These are phyloP conservation scores for Leonotis leonurus DNA, from an alignment of 257 asterid species.

Conservation along the genomic window DNA sequence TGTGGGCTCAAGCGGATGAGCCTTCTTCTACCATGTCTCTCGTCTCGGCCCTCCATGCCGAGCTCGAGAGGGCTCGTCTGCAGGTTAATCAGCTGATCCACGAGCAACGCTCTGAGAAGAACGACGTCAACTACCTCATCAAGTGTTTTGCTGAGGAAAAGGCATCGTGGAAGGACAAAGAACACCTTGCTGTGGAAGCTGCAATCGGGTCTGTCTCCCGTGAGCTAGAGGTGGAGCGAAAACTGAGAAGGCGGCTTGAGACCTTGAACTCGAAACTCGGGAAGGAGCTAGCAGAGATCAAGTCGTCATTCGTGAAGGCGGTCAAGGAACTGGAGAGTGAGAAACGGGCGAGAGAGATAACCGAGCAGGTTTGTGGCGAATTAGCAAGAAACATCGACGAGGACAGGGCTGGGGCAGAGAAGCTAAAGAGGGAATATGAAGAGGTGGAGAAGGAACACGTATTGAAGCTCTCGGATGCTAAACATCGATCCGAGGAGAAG, in stretches of 20 bases:
- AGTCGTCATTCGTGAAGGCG: slow-evolving; percentile 45
- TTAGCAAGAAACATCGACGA: slow-evolving; percentile 55
- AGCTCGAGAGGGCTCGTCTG: slow-evolving; percentile 90
- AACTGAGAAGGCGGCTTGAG: slow-evolving; percentile 62
- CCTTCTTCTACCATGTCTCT: slow-evolving; percentile 80
- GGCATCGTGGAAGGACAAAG: slow-evolving; percentile 71
- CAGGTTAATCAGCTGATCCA: slow-evolving; percentile 79
- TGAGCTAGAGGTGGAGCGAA: slow-evolving; percentile 73
- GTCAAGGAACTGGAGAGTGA: slow-evolving; percentile 65
- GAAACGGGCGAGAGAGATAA: slow-evolving; percentile 65
- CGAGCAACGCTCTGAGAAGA: slow-evolving; percentile 53
- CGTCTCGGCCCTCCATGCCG: slow-evolving; percentile 85
- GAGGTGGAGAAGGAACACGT: slow-evolving; percentile 62
- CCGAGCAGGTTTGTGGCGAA: slow-evolving; percentile 63
- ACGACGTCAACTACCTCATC: slow-evolving; percentile 55
- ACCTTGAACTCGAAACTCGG: slow-evolving; percentile 83
- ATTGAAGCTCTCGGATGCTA: slow-evolving; percentile 51
- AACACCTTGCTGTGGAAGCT: slow-evolving; percentile 48
- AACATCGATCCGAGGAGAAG: slow-evolving; percentile 55
- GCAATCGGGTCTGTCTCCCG: slow-evolving; percentile 48
- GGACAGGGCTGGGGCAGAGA: slow-evolving; percentile 43
- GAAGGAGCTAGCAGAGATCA: slow-evolving; percentile 55
- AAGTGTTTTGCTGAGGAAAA: slow-evolving; percentile 81
- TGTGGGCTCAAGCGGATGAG: slow-evolving; percentile 75
- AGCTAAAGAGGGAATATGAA: slow-evolving; percentile 40